These are phyloP conservation scores for Saccharomycopsis fodiens DNA, from an alignment of 805 yeast species.

Conservation along the genomic window DNA sequence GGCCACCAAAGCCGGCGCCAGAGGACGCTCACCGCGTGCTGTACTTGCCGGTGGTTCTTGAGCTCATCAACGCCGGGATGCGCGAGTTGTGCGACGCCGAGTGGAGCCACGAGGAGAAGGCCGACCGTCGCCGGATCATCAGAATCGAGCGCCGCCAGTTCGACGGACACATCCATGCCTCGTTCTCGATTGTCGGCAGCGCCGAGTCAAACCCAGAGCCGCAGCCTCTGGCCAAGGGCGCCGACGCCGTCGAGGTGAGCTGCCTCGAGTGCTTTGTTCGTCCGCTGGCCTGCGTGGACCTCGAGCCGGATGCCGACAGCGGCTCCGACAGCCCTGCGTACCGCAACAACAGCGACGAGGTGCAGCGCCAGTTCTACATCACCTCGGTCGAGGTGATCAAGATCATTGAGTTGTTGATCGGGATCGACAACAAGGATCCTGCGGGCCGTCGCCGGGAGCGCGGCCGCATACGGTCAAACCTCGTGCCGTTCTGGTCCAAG, in stretches of 20 bases:
- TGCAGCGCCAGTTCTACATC: constrained; percentile 33
- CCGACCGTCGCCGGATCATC: constrained; percentile 49
- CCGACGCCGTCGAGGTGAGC: constrained; percentile 50
- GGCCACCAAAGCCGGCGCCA: constrained; percentile 42
- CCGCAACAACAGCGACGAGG: constrained; percentile 24
- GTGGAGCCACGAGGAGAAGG: constrained; percentile 40
- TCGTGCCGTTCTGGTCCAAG: constrained; percentile 62
- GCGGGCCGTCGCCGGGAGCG: constrained; percentile 52
- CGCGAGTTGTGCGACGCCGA: constrained; percentile 42
- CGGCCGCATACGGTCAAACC: constrained; percentile 58
- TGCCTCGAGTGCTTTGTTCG: constrained; percentile 41
- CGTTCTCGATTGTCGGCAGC: constrained; percentile 44
- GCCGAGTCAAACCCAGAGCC: constrained; percentile 41
- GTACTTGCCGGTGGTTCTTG: constrained; percentile 40
- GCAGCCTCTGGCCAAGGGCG: constrained; percentile 32
- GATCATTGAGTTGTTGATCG: constrained; percentile 54
- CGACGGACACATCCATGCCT: constrained; percentile 38
- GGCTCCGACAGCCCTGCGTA: not conserved
- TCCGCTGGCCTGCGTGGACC: constrained; percentile 28
- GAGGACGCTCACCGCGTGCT: constrained; percentile 26
- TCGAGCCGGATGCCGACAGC: constrained; percentile 23
- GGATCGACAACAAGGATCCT: constrained; percentile 38
- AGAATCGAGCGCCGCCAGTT: constrained; percentile 49
- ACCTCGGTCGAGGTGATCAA: constrained; percentile 63
- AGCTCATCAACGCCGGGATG: constrained; percentile 37